Base-by-base conservation (phyloP, 2,329 filamentous ascomycete species). In the Exophiala lecanii-corni region DNA sequence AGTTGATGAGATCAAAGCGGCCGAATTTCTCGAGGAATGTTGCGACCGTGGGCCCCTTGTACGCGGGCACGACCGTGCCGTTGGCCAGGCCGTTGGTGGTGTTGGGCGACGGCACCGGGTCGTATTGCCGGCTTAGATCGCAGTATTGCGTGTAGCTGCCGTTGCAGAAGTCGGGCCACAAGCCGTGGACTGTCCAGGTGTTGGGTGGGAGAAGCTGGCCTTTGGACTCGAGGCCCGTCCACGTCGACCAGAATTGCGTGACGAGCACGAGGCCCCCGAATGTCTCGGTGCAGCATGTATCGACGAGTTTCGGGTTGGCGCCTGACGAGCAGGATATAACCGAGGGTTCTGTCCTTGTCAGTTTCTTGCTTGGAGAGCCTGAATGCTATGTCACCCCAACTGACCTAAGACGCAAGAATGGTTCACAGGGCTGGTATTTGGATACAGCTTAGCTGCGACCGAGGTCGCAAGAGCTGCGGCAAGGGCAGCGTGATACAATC, bases 81-180 rank as follows among this genome's bases (percentile, higher is more conserved):
- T 68, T 69, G 1, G 71, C 62, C 3, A 67, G 70, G 26, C 75
- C 75, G 30, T 70, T 78, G 4, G 80, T 84, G 5, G 79, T 82
- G 62, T 82, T 83, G 18, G 80, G 79, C 0, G 70, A 72, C 0
- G 78, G 77, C 10, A 61, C 56, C 1, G 79, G 80, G 56, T 84
- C 81, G 52, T 80, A 84, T 60, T 84, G 80, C 0, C 80, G 74
- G 39, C 59, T 72, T 15, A 55, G 36, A 56, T 84, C 81, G 62
- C 81, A 84, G 62, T 82, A 85, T 50, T 84, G 79, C 0, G 78
- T 82, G 58, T 78, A 84, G 1, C 70, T 73, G 35, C 78, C 76
- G 63, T 71, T 65, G 51, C 69, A 74, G 47, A 69, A 73, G 50
- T 73, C 71, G 1, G 70, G 65, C 77, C 76, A 81, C 1, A 79